Base-by-base conservation (phyloP, 2,329 filamentous ascomycete species). In the Dactylellina parvicollis region DNA sequence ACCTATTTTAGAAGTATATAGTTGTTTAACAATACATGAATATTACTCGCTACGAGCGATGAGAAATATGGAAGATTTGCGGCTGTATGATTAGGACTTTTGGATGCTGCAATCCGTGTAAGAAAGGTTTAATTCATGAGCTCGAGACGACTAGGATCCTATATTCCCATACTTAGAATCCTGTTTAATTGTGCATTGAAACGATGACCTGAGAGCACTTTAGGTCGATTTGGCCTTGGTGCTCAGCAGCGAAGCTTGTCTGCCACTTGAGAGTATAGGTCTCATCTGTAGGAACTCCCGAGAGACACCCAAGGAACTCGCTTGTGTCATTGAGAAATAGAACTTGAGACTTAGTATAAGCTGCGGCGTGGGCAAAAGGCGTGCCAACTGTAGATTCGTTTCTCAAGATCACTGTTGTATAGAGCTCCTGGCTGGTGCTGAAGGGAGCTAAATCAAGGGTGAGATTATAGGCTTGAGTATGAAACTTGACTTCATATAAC, bases 401-500 rank as follows among this genome's bases (percentile, higher is more conserved):
- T 36, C 69, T 65, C 46, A 73, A 26, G 16, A 66, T 50, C 28
- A 73, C 69, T 1, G 69, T 36, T 2, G 60, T 66, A 24, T 66
- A 66, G 16, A 73, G 44, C 14, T 57, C 26, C 18, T 72, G 42
- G 5, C 38, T 24, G 9, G 18, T 12, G 20, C 61, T 66, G 22
- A 36, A 73, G 3, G 46, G 28, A 4, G 52, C 54, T n/a, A 73
- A 46, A 32, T 61, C 69, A 16, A 66, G 28, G n/a, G 69, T 73
- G 9, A 73, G 38, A 24, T 73, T 73, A 14, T 73, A 73, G 3
- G 69, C 60, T 7, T 4, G 10, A 14, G 59, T 66, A 24, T 73
- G 60, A 24, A 66, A 73, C 26, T 66, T 73, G 7, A 66, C 69
- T 56, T 73, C 69, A 30, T 73, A 73, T 0, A 73, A 20, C 3